Base-by-base conservation (phyloP, 2,329 filamentous ascomycete genomes). In the Cercospora berteroae region DNA sequence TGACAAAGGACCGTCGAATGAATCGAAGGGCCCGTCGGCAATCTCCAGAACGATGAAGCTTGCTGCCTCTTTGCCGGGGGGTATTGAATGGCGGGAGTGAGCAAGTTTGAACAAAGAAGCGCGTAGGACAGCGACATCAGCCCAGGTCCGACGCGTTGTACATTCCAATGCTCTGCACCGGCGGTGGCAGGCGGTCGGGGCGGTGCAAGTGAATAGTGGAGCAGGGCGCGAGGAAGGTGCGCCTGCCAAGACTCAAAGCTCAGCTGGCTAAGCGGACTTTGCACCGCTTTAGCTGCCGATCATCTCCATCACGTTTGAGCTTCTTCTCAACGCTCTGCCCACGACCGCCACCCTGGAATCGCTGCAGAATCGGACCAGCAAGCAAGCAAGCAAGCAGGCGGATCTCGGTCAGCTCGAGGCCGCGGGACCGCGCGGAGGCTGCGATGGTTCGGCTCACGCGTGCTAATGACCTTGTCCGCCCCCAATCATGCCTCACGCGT, bases 1-100 rank as follows among this genome's bases (percentile, higher is more conserved):
- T 58, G 55, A 55, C n/a, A 36, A 44, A 56, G 39, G 66, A 63
- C 66, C 52, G 61, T 25, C 60, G 63, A 61, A 39, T 27, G n/a
- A 5, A 33, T 60, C 5, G 64, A 65, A 68, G 63, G 60, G 66
- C 7, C 31, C 10, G 3, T 4, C 31, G 7, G 7, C 10, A 33
- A 12, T 33, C 31, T 33, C 31, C 31, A 10, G 31, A 33, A 2
- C 31, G 31, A 33, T 33, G 29, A 31, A 31, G 29, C 29, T 8
- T 31, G 29, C 29, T 31, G 29, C 29, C 29, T 31, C 29, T 31
- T 39, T 27, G n/a, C 31, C 18, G 16, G 18, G 7, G 55, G 29
- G n/a, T 33, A 12, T 36, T 6, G 29, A 16, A 48, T 13, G 48
- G 60, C n/a, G 60, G 13, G 29, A 39, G 64, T 44, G 57, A 27